Evolutionary conservation across 441 rosid genomes (phyloP).

Genomic region (Breynia disticha): DNA sequence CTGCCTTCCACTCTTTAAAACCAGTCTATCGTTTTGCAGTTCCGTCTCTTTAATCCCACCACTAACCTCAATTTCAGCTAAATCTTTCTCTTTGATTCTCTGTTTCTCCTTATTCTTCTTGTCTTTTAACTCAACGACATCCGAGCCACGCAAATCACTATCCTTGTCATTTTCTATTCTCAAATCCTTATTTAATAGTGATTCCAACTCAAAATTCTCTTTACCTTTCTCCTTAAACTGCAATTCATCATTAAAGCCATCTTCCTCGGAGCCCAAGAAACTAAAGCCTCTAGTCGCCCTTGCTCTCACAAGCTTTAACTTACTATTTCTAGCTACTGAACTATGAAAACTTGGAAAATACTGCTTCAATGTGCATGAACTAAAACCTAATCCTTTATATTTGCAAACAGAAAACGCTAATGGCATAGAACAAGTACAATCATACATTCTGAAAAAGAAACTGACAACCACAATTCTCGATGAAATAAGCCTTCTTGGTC

Average conservation of each 20-base stretch:
- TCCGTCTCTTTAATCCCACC: conserved; percentile 1
- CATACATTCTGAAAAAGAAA: conserved; percentile 22
- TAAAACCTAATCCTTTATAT: conserved; percentile 7
- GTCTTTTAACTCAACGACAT: conserved; percentile 17
- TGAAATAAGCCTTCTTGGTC: not conserved
- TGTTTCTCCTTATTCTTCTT: conserved; percentile 9
- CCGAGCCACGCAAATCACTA: conserved; percentile 8
- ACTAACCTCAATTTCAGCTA: conserved; percentile 15
- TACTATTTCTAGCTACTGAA: conserved; percentile 10
- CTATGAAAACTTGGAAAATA: not conserved
- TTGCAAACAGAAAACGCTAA: conserved; percentile 19
- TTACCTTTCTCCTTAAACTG: conserved; percentile 27
- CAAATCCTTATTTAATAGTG: conserved; percentile 8
- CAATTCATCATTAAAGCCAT: conserved; percentile 18
- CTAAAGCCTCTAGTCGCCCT: conserved; percentile 12
- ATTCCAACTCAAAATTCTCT: conserved; percentile 16
- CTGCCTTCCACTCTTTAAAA: conserved; percentile 31
- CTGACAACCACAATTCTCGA: not conserved
- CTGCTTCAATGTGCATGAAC: not conserved
- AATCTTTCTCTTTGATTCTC: conserved; percentile 18
- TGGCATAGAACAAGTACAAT: conserved; percentile 23
- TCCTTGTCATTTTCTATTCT: conserved; percentile 13
- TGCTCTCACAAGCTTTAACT: conserved; percentile 6
- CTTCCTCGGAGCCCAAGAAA: conserved; percentile 6
- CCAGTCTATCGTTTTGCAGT: conserved; percentile 5